Base-by-base conservation (phyloP, 2,329 filamentous ascomycete genomes). In the Penicillium sumatraense region DNA sequence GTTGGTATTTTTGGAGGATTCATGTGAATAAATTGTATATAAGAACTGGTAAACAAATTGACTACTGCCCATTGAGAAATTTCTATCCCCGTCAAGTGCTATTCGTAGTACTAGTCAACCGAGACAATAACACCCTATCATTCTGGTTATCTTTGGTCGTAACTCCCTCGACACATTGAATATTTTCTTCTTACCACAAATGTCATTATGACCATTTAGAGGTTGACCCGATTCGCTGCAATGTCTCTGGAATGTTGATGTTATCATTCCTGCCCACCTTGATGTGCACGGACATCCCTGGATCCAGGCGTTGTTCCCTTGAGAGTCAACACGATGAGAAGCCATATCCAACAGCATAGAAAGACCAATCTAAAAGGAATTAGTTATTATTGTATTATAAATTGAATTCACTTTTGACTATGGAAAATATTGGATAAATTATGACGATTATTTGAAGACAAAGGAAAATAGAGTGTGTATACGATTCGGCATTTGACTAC, bases 201-300 rank as follows among this genome's bases (percentile, higher is more conserved):
- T 56, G 33, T 60, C 45, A 64, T 61, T 41, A 61, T 61, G 61
- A 64, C 45, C 20, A 31, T 49, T 18, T 24, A 24, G 27, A 27
- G 31, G 23, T 8, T 3, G 2, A 16, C 27, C 10, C 52, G 6
- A 49, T 56, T 61, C 3, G 41, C 9, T n/a, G 27, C 18, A 16
- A 20, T 14, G 27, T 41, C 13, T 20, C 26, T 54, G 61, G 60
- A 65, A 65, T 65, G 61, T 33, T 40, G 23, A 24, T 3, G 33
- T 36, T 57, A 52, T 44, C 53, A 57, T 56, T 51, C 54, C 44
- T 41, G 24, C 29, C 48, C 52, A 53, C 51, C 26, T 36, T 56
- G 21, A 18, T 33, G 13, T 35, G 42, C 51, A 54, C 29, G 36
- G 46, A 48, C 40, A 49, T 52, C 61, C 60, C 63, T 65, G 51